These are phyloP conservation scores for Dichotomopilus funicola DNA, from an alignment of 2,329 filamentous ascomycete genomes.

Conservation along the genomic window DNA sequence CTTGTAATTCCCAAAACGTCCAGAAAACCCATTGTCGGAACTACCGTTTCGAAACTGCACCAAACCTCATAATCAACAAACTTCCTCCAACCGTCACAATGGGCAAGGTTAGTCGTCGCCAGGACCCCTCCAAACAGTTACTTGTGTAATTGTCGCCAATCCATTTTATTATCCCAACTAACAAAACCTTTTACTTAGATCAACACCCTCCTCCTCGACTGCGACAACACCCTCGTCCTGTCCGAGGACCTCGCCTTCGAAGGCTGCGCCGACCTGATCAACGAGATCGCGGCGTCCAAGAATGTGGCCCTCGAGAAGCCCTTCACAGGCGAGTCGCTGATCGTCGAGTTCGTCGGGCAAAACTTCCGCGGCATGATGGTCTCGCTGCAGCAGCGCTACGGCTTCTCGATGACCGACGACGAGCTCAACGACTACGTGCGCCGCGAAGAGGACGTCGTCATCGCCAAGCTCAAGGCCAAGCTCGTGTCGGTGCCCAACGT, in stretches of 20 bases:
- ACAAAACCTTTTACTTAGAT: constrained; percentile 40
- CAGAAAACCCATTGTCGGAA: no score
- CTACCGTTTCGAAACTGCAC: no score
- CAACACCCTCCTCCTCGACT: constrained; percentile 68
- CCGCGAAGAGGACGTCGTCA: constrained; percentile 76
- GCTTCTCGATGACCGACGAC: constrained; percentile 60
- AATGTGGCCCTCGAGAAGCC: constrained; percentile 48
- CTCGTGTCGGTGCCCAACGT: constrained; percentile 64
- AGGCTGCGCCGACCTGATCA: constrained; percentile 82
- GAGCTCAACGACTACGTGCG: constrained; percentile 70
- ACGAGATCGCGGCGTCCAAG: constrained; percentile 69
- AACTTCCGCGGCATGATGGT: constrained; percentile 92
- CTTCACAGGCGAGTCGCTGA: constrained; percentile 73
- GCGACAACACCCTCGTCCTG: constrained; percentile 88
- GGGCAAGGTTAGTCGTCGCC: constrained; percentile 12
- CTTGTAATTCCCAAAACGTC: no score
- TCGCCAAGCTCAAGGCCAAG: constrained; percentile 65
- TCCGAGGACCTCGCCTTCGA: constrained; percentile 89
- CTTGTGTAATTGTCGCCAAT: no score
- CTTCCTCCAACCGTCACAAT: constrained; percentile 13
- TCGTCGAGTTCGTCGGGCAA: constrained; percentile 83
- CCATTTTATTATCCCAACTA: neutral
- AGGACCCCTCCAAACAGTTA: neutral
- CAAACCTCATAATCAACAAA: neutral
- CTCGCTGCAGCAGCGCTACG: constrained; percentile 67